Conservation (phyloP, 495 filamentous ascomycete species). For the Mycothermus thermophilus region DNA sequence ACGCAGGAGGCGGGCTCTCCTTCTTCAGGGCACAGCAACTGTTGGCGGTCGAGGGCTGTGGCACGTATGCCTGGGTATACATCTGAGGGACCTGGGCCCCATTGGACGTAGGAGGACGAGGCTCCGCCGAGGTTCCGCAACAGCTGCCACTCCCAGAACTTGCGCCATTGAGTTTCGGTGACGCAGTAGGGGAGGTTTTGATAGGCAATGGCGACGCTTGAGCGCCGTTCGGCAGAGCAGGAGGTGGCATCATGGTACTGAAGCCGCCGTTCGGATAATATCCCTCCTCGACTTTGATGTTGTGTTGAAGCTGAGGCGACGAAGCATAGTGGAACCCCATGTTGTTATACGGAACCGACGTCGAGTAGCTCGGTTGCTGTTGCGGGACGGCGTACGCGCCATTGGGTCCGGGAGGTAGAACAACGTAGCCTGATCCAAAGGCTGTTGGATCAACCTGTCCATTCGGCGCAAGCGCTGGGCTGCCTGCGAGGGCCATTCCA, state of each 20-base stretch:
- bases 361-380: conserved; percentile 1
- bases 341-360: conserved; percentile 9
- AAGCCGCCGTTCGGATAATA: conserved; percentile 2
- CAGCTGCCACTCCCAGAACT: background rate
- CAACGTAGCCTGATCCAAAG: conserved; percentile 2
- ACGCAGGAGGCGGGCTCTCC: no score
- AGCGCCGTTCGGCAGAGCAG: conserved; percentile 5
- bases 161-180: conserved; percentile 5
- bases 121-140: no score
- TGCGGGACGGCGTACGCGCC: conserved; percentile 1
- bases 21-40: no score
- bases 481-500: conserved; percentile 4
- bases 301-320: conserved; percentile 6
- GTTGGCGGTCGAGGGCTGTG: no score
- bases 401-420: conserved; percentile 2
- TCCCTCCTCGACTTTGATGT: no score
- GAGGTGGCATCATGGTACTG: background rate
- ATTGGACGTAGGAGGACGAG: no score
- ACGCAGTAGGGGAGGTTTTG: conserved; percentile 1
- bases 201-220: conserved; percentile 3
- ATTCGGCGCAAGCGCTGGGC: conserved; percentile 1
- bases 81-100: no score
- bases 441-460: background rate
- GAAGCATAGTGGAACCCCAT: conserved; percentile 9
- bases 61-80: no score